Conservation (phyloP, 2,329 filamentous ascomycete species). For the Fusarium longipes region DNA sequence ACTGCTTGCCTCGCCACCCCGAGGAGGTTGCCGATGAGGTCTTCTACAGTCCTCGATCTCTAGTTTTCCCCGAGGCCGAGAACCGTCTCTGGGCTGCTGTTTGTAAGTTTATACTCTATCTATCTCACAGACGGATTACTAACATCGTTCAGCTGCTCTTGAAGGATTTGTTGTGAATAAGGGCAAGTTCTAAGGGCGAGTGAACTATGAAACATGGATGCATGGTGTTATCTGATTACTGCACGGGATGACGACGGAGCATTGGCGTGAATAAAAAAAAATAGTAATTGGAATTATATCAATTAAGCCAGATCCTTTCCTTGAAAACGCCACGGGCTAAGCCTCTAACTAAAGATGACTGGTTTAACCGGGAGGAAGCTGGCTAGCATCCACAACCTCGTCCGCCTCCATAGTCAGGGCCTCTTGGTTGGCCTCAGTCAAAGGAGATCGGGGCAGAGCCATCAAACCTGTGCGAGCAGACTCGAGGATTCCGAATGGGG, state of each 20-base stretch:
- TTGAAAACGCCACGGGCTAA: constrained; percentile 45
- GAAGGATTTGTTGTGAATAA: constrained; percentile 96
- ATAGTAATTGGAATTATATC: constrained; percentile 46
- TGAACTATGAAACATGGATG: background rate
- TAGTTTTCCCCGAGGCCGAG: constrained; percentile 95
- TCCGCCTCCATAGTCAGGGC: constrained; percentile 83
- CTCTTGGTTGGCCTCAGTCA: constrained; percentile 79
- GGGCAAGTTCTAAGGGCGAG: constrained; percentile 70
- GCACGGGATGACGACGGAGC: constrained; percentile 30
- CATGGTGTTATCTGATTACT: constrained; percentile 26
- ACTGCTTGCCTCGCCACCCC: constrained; percentile 90
- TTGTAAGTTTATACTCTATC: constrained; percentile 60
- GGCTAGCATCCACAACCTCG: constrained; percentile 93
- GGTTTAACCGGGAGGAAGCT: constrained; percentile 86
- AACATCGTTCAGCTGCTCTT: constrained; percentile 68
- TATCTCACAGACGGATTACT: constrained; percentile 8
- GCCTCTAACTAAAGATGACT: constrained; percentile 26
- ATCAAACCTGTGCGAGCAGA: constrained; percentile 95
- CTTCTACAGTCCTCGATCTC: constrained; percentile 85
- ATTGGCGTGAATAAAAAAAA: constrained; percentile 45
- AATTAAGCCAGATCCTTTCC: constrained; percentile 44
- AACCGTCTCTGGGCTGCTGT: constrained; percentile 94
- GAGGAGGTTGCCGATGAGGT: constrained; percentile 97
- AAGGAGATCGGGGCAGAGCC: constrained; percentile 92
- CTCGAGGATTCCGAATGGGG: constrained; percentile 95